Base-by-base conservation (phyloP, 2,329 filamentous ascomycete species). In the Camillea tinctor region DNA sequence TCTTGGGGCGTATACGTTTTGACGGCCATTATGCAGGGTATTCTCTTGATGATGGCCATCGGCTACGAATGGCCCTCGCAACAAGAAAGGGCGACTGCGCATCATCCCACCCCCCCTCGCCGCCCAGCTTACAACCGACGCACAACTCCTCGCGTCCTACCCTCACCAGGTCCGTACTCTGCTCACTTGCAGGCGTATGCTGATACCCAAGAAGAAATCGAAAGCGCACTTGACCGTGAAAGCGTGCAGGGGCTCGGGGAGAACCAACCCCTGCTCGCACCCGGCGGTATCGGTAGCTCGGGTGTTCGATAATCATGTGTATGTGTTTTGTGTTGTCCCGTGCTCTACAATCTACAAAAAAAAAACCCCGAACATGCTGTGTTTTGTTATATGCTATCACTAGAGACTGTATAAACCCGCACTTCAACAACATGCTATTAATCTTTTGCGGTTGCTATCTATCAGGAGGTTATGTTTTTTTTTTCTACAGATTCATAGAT, bases 1-100 rank as follows among this genome's bases (percentile, higher is more conserved):
- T 92, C 93, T 0, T 99, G 95, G 95, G 88, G 92, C 9, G 88
- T 98, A 15, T 96, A 94, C 71, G 81, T 97, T 51, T 81, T 98
- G 55, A 97, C 93, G 0, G 95, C 94, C 1, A 77, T 82, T 59
- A 84, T 98, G 80, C 95, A 99, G 74, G 94, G 93, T 19, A 83
- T 86, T 9, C 77, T 99, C 58, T 80, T 99, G 50, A 79, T 74
- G 22, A 90, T 99, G 89, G 92, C 88, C 21, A 84, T 97, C 62
- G 87, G 85, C 68, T 98, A 93, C 72, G 83, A 93, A 75, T 74
- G 72, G 72, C 65, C 68, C 1, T 70, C 69, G 11, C 64, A 62
- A 40, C 15, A 8, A 11, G 54, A 64, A 3, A 21, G 60, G 17
- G 60, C 52, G 36, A 24, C 59, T 20, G 60, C 66, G 50, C 63